Evolutionary conservation across 2,329 filamentous ascomycete species (phyloP).

Genomic region (Phialophora macrospora): DNA sequence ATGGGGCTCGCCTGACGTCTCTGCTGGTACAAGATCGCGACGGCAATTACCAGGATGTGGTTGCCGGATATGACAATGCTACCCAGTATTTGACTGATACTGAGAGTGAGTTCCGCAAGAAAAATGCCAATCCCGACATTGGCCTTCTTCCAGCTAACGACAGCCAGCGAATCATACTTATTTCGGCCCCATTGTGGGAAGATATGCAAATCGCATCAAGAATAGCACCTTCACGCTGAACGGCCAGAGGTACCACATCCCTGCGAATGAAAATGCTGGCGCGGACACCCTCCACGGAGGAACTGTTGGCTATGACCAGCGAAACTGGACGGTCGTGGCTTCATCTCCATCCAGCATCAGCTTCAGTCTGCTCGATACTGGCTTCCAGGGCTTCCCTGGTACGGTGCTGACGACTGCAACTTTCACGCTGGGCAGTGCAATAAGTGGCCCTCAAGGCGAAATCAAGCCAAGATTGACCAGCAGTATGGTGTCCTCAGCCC

Average conservation of each 20-base stretch:
- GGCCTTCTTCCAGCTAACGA: not conserved
- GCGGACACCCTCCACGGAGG: conserved; percentile 60
- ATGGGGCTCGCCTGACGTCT: conserved; percentile 55
- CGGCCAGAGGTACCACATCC: conserved; percentile 53
- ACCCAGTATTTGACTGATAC: conserved; percentile 52
- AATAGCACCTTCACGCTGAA: conserved; percentile 61
- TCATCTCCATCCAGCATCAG: conserved; percentile 50
- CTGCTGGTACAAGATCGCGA: conserved; percentile 57
- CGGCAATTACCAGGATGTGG: conserved; percentile 56
- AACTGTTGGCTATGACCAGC: conserved; percentile 53
- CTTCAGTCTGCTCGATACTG: conserved; percentile 53
- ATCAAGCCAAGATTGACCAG: conserved; percentile 50
- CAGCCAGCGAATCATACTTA: conserved; percentile 46
- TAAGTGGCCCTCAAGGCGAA: conserved; percentile 47
- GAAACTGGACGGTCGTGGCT: conserved; percentile 56
- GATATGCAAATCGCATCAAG: conserved; percentile 62
- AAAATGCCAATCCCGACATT: not conserved
- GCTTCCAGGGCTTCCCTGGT: conserved; percentile 53
- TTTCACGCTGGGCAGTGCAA: conserved; percentile 49
- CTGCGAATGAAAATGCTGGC: conserved; percentile 58
- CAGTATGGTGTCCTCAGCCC: conserved; percentile 51
- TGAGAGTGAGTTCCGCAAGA: conserved; percentile 39
- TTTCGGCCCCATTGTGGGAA: conserved; percentile 56
- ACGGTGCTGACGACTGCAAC: conserved; percentile 54
- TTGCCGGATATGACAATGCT: conserved; percentile 57